phyloP scores from a whole-genome alignment of 495 filamentous ascomycete species.

The Glutinoglossum americanum region DNA sequence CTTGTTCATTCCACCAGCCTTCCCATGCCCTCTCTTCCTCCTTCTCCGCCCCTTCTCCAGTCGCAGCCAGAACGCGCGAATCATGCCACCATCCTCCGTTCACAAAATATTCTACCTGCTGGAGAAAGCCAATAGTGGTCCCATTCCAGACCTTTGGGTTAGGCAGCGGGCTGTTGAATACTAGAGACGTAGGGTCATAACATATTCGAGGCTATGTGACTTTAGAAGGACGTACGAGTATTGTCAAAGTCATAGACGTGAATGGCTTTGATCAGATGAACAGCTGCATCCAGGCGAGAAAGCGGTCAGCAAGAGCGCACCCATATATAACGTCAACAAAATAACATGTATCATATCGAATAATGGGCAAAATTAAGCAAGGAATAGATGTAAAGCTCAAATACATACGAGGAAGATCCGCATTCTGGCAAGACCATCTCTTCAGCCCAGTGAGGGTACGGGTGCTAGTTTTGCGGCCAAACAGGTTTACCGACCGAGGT shows the following conservation, averaged over 20 bases:
- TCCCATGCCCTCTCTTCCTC: conserved; percentile 75
- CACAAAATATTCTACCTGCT: conserved; percentile 50
- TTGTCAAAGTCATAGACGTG: conserved; percentile 99
- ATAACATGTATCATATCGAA: conserved; percentile 3
- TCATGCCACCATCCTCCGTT: conserved; percentile 98
- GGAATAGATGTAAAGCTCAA: not conserved
- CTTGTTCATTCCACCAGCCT: conserved; percentile 94
- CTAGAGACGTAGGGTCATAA: conserved; percentile 20
- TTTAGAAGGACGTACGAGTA: conserved; percentile 39
- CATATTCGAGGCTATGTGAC: not conserved
- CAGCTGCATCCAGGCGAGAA: conserved; percentile 19
- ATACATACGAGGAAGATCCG: conserved; percentile 41
- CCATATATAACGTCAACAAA: not conserved
- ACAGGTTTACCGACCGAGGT: not conserved
- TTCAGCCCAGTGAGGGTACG: conserved; percentile 53
- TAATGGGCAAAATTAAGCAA: not conserved
- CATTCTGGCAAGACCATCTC: conserved; percentile 59
- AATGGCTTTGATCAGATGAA: conserved; percentile 49
- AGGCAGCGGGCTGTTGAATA: conserved; percentile 77
- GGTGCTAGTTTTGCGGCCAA: conserved; percentile 9
- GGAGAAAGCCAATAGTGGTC: conserved; percentile 50
- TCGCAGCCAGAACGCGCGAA: conserved; percentile 59
- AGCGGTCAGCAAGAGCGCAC: not conserved
- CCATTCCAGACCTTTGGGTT: conserved; percentile 76
- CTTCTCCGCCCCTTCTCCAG: conserved; percentile 59